A percentile compares a stretch with the other conserved stretches of the same genome.
Evolutionary conservation across 2,329 filamentous ascomycete species (phyloP).

Genomic region (Zymoseptoria ardabiliae): DNA sequence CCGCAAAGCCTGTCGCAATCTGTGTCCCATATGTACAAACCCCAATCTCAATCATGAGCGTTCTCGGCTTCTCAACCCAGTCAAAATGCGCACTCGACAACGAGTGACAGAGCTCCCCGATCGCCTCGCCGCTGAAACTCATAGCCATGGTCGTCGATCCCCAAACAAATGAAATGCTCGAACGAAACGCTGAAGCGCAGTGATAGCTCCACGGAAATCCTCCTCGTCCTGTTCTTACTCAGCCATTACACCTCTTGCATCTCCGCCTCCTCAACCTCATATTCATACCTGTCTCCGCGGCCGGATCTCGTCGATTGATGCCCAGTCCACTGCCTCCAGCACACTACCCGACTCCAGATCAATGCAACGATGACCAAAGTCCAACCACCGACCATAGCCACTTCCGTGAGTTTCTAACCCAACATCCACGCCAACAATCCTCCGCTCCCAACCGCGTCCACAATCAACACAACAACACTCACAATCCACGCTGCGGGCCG

Average conservation of each 20-base stretch:
- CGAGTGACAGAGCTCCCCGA: no score
- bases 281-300: not conserved
- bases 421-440: slow-evolving; percentile 47
- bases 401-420: slow-evolving; percentile 7
- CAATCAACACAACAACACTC: slow-evolving; percentile 39
- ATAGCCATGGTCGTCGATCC: no score
- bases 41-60: no score
- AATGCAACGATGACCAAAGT: not conserved
- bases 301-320: no score
- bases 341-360: not conserved
- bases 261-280: not conserved
- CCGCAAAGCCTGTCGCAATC: no score
- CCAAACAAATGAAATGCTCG: no score
- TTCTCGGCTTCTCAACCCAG: no score
- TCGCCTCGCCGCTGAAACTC: no score
- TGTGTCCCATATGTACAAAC: no score
- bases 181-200: not conserved
- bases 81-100: no score
- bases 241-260: not conserved
- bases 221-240: not conserved
- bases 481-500: slow-evolving; percentile 39
- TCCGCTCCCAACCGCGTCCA: slow-evolving; percentile 45
- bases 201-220: not conserved
- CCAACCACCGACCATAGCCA: not conserved
- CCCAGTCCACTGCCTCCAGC: not conserved